Evolutionary conservation across 768 basidiomycete species (phyloP).

Genomic region (Mycena amicta): DNA sequence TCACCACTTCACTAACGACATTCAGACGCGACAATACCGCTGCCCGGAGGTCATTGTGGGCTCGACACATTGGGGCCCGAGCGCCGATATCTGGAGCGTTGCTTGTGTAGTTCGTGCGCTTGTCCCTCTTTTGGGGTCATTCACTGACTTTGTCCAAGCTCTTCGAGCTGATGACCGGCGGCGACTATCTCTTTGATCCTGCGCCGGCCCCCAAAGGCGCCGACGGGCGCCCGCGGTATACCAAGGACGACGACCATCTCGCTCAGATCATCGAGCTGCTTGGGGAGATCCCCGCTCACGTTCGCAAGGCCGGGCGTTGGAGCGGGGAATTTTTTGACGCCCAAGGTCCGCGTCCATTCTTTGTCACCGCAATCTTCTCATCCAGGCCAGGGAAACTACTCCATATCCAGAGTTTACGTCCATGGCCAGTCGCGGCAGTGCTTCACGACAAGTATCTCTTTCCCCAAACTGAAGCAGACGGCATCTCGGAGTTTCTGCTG

Average conservation of each 20-base stretch:
- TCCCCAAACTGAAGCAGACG: constrained; percentile 76
- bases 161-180: constrained; percentile 94
- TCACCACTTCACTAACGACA: constrained; percentile 98
- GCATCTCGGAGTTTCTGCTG: constrained; percentile 75
- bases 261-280: constrained; percentile 97
- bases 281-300: constrained; percentile 80
- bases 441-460: constrained; percentile 96
- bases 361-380: not conserved
- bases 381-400: constrained; percentile 68
- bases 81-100: constrained; percentile 96
- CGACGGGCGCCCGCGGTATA: constrained; percentile 70
- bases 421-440: constrained; percentile 84
- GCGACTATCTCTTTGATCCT: constrained; percentile 98
- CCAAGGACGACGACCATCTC: constrained; percentile 96
- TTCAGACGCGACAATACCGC: constrained; percentile 95
- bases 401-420: constrained; percentile 91
- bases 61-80: constrained; percentile 86
- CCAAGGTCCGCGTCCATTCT: constrained; percentile 59
- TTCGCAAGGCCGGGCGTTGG: constrained; percentile 91
- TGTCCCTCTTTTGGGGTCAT: not conserved
- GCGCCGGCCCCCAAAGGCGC: constrained; percentile 56
- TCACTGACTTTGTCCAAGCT: constrained; percentile 46
- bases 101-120: constrained; percentile 77
- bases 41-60: constrained; percentile 98
- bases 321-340: constrained; percentile 92